phyloP scores from a whole-genome alignment of 345 rosid species.

The Aquilaria yunnanensis region DNA sequence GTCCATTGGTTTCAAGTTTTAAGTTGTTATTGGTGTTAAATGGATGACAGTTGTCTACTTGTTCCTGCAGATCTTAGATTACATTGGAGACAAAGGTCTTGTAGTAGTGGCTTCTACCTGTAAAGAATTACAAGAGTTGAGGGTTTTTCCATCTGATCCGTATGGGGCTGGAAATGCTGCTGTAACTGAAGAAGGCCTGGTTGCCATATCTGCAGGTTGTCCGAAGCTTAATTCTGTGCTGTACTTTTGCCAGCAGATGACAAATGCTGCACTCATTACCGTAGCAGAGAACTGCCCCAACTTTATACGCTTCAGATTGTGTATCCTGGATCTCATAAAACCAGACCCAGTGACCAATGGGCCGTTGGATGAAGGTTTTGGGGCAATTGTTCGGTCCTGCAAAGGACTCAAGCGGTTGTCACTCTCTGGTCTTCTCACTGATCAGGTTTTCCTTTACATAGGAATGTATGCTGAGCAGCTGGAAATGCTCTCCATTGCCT shows the following conservation, averaged over 20 bases:
- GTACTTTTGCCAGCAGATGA: conserved; percentile 96
- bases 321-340: conserved; percentile 68
- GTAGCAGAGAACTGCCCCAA: conserved; percentile 81
- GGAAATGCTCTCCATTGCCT: conserved; percentile 95
- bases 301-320: conserved; percentile 75
- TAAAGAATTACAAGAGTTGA: conserved; percentile 75
- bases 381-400: conserved; percentile 82
- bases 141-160: conserved; percentile 90
- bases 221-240: conserved; percentile 74
- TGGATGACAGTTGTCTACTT: conserved; percentile 8
- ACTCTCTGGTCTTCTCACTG: conserved; percentile 69
- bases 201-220: conserved; percentile 81
- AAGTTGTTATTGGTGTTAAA: background rate
- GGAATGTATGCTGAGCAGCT: conserved; percentile 81
- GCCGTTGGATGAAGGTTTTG: conserved; percentile 93
- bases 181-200: conserved; percentile 85
- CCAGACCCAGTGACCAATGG: conserved; percentile 63
- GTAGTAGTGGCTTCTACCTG: conserved; percentile 69
- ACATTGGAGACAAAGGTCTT: conserved; percentile 87
- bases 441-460: conserved; percentile 75
- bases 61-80: conserved; percentile 72
- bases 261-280: conserved; percentile 80
- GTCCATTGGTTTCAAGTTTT: background rate
- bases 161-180: conserved; percentile 47
- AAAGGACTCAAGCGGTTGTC: conserved; percentile 70